A percentile compares a stretch with the other conserved stretches of the same genome.
Conservation (phyloP, 2,329 filamentous ascomycete species). For the Fusarium nygamai region DNA sequence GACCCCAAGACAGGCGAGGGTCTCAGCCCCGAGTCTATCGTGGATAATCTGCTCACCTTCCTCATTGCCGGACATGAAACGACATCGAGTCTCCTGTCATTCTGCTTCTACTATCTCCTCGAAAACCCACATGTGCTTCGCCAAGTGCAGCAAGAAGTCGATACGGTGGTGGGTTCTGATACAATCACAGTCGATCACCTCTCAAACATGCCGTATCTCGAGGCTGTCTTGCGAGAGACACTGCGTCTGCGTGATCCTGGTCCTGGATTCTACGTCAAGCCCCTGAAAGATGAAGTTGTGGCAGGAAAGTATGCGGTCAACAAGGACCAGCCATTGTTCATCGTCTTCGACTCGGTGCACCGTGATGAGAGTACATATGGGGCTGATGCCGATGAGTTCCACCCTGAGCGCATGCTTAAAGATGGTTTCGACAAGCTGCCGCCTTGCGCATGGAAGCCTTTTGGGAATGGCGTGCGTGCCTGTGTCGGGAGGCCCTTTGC, state of each 20-base stretch:
- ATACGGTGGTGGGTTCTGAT: conserved; percentile 67
- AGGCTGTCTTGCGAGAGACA: conserved; percentile 68
- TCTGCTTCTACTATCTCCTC: conserved; percentile 71
- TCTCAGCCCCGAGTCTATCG: conserved; percentile 69
- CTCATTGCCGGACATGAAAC: conserved; percentile 78
- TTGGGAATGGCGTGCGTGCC: too few species aligned
- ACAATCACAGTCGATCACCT: conserved; percentile 69
- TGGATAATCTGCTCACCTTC: conserved; percentile 77
- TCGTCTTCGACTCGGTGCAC: background rate
- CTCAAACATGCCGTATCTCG: conserved; percentile 70
- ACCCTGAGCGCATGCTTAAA: too few species aligned
- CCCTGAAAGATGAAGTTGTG: background rate
- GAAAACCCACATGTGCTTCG: conserved; percentile 68
- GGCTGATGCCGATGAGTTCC: background rate
- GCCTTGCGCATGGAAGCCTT: too few species aligned
- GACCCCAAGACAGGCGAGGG: conserved; percentile 74
- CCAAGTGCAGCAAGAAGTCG: conserved; percentile 74
- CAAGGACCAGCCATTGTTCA: background rate
- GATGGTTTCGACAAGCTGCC: too few species aligned
- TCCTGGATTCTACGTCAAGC: background rate
- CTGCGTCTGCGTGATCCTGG: conserved; percentile 57
- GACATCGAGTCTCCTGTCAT: conserved; percentile 73
- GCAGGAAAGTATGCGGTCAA: background rate
- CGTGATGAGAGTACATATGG: background rate
- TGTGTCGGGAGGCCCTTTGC: too few species aligned